phyloP scores from a whole-genome alignment of 2,329 filamentous ascomycete species.

The Leptographium galeiforme region DNA sequence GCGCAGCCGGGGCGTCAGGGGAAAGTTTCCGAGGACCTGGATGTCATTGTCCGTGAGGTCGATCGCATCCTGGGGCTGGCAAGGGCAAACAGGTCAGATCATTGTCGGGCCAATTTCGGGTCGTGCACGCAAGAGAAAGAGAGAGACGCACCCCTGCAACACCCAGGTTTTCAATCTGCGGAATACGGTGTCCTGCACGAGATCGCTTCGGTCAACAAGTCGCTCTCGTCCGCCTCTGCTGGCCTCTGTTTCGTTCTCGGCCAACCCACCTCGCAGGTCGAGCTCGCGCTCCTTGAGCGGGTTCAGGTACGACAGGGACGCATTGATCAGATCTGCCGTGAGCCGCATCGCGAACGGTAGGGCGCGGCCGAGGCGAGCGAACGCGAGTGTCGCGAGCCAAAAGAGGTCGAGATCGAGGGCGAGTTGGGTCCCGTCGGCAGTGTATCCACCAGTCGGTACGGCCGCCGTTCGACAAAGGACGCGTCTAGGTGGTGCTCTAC shows the following conservation, averaged over 20 bases:
- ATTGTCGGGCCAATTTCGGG: neutral
- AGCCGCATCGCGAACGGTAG: constrained; percentile 63
- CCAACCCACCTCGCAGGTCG: constrained; percentile 74
- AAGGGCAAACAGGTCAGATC: neutral
- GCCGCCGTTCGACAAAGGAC: no score
- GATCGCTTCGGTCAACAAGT: neutral
- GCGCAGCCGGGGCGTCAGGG: constrained; percentile 73
- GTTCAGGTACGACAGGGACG: constrained; percentile 95
- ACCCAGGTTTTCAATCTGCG: constrained; percentile 93
- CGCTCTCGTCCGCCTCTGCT: neutral
- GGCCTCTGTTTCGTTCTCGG: neutral
- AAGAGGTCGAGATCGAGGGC: neutral
- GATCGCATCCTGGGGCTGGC: constrained; percentile 84
- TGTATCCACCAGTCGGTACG: no score
- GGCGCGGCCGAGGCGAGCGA: neutral
- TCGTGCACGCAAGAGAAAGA: constrained; percentile 2
- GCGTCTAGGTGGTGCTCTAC: neutral
- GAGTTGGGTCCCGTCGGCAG: no score
- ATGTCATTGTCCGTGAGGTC: constrained; percentile 99
- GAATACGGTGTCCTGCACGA: constrained; percentile 86
- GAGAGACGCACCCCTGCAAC: constrained; percentile 63
- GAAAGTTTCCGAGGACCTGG: constrained; percentile 78
- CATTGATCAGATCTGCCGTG: constrained; percentile 86
- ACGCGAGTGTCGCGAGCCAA: neutral
- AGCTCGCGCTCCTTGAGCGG: constrained; percentile 97